These are phyloP conservation scores for Candida succiphila DNA, from an alignment of 805 yeast genomes.

Conservation along the genomic window DNA sequence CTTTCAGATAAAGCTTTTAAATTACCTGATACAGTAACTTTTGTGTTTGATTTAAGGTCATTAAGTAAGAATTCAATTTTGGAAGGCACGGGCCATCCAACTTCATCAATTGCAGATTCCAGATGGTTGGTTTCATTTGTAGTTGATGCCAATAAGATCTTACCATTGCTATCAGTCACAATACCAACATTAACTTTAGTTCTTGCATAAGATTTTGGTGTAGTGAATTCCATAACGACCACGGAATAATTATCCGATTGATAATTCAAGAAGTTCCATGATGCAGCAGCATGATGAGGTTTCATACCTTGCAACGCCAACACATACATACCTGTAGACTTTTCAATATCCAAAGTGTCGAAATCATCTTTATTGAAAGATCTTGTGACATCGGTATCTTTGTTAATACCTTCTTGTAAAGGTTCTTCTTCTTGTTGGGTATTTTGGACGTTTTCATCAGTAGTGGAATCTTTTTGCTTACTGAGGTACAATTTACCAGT, in stretches of 20 bases:
- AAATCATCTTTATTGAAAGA: conserved; percentile 4
- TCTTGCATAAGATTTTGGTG: conserved; percentile 82
- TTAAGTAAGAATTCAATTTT: conserved; percentile 48
- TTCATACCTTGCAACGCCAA: conserved; percentile 99
- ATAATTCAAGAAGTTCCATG: conserved; percentile 91
- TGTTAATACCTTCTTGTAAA: conserved; percentile 3
- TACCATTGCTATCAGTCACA: conserved; percentile 51
- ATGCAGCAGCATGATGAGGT: conserved; percentile 96
- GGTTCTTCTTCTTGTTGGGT: conserved; percentile 8
- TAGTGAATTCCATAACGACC: conserved; percentile 89
- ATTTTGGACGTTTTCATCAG: conserved; percentile 7
- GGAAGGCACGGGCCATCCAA: conserved; percentile 88
- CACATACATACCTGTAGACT: conserved; percentile 68
- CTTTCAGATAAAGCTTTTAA: conserved; percentile 66
- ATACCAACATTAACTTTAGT: conserved; percentile 77
- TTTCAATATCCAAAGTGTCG: conserved; percentile 15
- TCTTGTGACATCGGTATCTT: conserved; percentile 23
- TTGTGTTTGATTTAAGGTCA: conserved; percentile 25
- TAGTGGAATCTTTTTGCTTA: conserved; percentile 24
- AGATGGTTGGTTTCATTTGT: conserved; percentile 57
- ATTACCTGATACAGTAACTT: conserved; percentile 48
- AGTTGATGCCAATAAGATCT: conserved; percentile 50
- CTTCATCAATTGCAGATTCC: conserved; percentile 51
- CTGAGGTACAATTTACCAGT: conserved; percentile 54
- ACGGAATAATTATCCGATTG: conserved; percentile 69